These are phyloP conservation scores for Pelargonium australe DNA, from an alignment of 441 rosid genomes.

Conservation along the genomic window DNA sequence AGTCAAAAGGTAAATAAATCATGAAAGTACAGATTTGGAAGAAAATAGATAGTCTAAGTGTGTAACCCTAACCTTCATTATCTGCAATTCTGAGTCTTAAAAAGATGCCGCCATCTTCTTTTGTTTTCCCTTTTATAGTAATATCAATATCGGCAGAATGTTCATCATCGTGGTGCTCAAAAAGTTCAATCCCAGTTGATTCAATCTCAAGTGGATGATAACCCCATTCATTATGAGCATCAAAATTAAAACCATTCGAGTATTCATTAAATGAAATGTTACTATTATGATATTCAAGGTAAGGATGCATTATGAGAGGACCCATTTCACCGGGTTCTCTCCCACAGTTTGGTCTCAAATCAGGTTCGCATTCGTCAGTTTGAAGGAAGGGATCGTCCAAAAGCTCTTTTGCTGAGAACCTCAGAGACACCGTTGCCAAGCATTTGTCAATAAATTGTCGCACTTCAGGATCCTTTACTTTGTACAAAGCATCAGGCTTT, in stretches of 20 bases:
- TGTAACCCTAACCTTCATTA: conserved; percentile 57
- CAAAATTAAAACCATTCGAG: conserved; percentile 33
- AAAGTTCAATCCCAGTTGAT: conserved; percentile 50
- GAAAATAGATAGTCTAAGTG: background rate
- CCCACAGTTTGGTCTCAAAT: conserved; percentile 34
- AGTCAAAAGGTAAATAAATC: background rate
- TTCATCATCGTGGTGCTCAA: conserved; percentile 59
- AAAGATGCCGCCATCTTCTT: conserved; percentile 56
- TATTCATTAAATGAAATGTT: conserved; percentile 35
- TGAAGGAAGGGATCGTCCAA: conserved; percentile 23
- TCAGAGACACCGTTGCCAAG: conserved; percentile 21
- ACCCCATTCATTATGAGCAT: conserved; percentile 38
- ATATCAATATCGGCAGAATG: conserved; percentile 48
- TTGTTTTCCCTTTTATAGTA: conserved; percentile 66
- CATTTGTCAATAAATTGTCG: conserved; percentile 25
- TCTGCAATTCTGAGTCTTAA: conserved; percentile 62
- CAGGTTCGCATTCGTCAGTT: conserved; percentile 14
- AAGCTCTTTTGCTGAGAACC: conserved; percentile 24
- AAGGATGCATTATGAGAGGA: conserved; percentile 48
- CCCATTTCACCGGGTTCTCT: conserved; percentile 42
- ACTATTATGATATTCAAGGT: conserved; percentile 29
- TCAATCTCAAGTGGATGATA: conserved; percentile 47
- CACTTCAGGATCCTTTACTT: conserved; percentile 23
- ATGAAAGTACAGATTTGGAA: background rate
- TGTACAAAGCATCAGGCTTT: conserved; percentile 25